Evolutionary conservation across 805 yeast genomes (phyloP).

Genomic region (Metschnikowia santaceciliae): DNA sequence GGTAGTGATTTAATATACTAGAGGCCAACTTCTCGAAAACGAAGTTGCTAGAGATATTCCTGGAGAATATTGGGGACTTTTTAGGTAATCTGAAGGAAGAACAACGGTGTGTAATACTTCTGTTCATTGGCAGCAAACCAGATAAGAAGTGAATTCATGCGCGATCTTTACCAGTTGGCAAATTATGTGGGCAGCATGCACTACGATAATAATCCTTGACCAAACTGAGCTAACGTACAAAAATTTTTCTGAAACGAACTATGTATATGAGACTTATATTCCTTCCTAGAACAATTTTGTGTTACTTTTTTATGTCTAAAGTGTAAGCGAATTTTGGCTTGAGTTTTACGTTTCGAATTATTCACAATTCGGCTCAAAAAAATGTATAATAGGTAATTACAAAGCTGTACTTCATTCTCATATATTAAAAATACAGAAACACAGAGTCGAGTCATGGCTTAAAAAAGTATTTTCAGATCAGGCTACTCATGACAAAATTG

Average conservation of each 20-base stretch:
- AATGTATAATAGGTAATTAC: neutral
- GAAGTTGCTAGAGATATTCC: neutral
- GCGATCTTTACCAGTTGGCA: neutral
- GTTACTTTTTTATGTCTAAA: neutral
- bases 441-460: neutral
- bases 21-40: neutral
- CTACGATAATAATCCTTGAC: neutral
- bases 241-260: too few relatives aligned
- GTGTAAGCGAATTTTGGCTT: neutral
- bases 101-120: neutral
- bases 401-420: too few relatives aligned
- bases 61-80: neutral
- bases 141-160: neutral
- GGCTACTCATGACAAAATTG: neutral
- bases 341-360: neutral
- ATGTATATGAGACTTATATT: too few relatives aligned
- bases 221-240: too few relatives aligned
- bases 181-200: neutral
- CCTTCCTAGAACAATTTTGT: neutral
- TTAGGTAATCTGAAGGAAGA: neutral
- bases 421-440: too few relatives aligned
- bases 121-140: slow-evolving; percentile 3
- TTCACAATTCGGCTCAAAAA: neutral
- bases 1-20: neutral
- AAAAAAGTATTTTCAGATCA: neutral